Base-by-base conservation (phyloP, 345 rosid genomes). In the Salix brachista region DNA sequence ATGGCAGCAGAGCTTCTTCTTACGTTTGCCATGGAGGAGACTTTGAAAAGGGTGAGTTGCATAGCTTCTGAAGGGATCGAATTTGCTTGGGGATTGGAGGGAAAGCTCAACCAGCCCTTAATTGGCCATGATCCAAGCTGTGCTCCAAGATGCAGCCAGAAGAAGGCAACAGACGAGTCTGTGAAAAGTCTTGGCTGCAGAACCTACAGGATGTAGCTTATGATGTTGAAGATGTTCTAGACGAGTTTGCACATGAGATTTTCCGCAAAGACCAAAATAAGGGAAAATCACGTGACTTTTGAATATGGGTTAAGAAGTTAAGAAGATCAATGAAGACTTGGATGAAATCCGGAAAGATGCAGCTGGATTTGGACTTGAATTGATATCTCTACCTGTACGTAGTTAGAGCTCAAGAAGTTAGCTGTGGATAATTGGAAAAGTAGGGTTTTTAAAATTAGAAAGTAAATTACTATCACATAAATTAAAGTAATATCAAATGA, bases 161-260 rank as follows among this genome's bases (percentile, higher is more conserved):
- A 8, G 72, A 67, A 14, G 50, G 23, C 6, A 54, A 34, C 39
- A 23, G 32, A 25, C 41, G 54, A 67, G 28, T 18, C 50, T 7
- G 66, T 75, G 12, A 67, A 36, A 67, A 36, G 23, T 5, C 2
- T 23, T 75, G 66, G 72, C 48, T 54, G 23, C 42, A 14, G 54
- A 67, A 75, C 54, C 72, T 75, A 25, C 39, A 67, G 13, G 37
- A 36, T 14, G 54, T 37, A 14, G 78, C 72, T 67, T 52, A 67
- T 39, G 67, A 67, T 1, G 72, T 72, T 25, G 72, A 75, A 68
- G 72, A 23, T 9, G n/a, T 75, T 4, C 4, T 52, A 26, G 72
- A 52, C 26, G 78, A 54, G 37, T 50, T 75, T 16, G 46, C 56
- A 4, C 67, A 52, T 26, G 72, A 75, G 39, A 37, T 12, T 52